A percentile compares a stretch with the other conserved stretches of the same genome.
Conservation (phyloP, 495 filamentous ascomycete genomes). For the Penicillium taxi region DNA sequence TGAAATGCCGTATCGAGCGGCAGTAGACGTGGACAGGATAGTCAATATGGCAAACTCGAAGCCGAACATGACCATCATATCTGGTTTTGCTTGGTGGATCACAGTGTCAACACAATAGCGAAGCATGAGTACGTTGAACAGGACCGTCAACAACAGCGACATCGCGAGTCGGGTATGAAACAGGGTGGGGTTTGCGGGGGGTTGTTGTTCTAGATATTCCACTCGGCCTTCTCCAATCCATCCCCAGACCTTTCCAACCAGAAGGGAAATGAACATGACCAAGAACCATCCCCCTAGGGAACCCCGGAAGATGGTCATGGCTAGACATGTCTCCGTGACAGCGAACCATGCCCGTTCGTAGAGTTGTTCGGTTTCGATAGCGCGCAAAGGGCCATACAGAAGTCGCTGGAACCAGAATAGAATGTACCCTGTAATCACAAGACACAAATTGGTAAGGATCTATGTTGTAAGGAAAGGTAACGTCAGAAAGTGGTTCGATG, state of each 20-base stretch:
- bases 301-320: conserved; percentile 98
- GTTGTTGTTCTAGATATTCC: conserved; percentile 90
- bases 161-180: conserved; percentile 77
- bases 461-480: conserved; percentile 24
- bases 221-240: conserved; percentile 96
- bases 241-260: conserved; percentile 92
- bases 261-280: conserved; percentile 88
- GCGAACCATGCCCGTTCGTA: conserved; percentile 98
- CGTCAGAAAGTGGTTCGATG: conserved; percentile 3
- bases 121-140: conserved; percentile 71
- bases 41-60: conserved; percentile 91
- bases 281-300: conserved; percentile 90
- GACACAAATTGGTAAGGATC: conserved; percentile 83
- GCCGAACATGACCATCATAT: conserved; percentile 99
- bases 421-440: conserved; percentile 65
- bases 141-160: conserved; percentile 67
- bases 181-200: conserved; percentile 78
- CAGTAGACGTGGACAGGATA: conserved; percentile 71
- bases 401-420: conserved; percentile 83
- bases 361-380: conserved; percentile 91
- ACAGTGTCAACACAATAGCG: conserved; percentile 74
- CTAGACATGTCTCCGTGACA: conserved; percentile 89
- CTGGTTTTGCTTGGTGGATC: conserved; percentile 73
- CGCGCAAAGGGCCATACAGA: conserved; percentile 83
- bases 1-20: conserved; percentile 69